These are phyloP conservation scores for Trichoderma citrinoviride DNA, from an alignment of 2,329 filamentous ascomycete species.

Conservation along the genomic window DNA sequence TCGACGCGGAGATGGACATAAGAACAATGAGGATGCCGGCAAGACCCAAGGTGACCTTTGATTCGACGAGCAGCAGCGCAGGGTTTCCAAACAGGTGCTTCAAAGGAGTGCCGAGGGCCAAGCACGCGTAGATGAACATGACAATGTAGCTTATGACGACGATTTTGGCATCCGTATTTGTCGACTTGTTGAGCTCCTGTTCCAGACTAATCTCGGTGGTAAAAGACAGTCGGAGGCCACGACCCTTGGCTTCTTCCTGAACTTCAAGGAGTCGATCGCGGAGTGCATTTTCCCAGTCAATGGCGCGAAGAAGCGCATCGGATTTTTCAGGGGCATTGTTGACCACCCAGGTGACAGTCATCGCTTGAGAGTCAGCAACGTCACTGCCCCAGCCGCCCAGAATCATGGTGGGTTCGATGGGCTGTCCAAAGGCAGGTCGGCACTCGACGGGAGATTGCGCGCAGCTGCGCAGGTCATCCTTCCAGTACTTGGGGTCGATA, in stretches of 20 bases:
- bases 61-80: slow-evolving; percentile 82
- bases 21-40: slow-evolving; percentile 92
- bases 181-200: slow-evolving; percentile 94
- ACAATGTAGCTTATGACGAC: slow-evolving; percentile 94
- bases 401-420: slow-evolving; percentile 79
- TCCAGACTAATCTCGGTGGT: slow-evolving; percentile 93
- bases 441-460: slow-evolving; percentile 78
- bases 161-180: slow-evolving; percentile 97
- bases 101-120: slow-evolving; percentile 84
- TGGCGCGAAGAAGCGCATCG: slow-evolving; percentile 65
- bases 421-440: slow-evolving; percentile 84
- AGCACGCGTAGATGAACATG: slow-evolving; percentile 96
- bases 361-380: slow-evolving; percentile 70
- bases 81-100: slow-evolving; percentile 79
- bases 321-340: slow-evolving; percentile 79
- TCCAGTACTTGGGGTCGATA: slow-evolving; percentile 57
- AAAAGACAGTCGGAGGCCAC: slow-evolving; percentile 86
- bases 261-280: slow-evolving; percentile 72
- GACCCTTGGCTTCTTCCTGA: slow-evolving; percentile 72
- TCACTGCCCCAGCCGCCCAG: slow-evolving; percentile 75
- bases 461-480: slow-evolving; percentile 68
- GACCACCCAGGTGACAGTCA: slow-evolving; percentile 93
- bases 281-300: slow-evolving; percentile 85
- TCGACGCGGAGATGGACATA: slow-evolving; percentile 95
- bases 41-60: slow-evolving; percentile 94